These are phyloP conservation scores for Candida albicans DNA, from an alignment of 1,139 yeast species.

Conservation along the genomic window DNA sequence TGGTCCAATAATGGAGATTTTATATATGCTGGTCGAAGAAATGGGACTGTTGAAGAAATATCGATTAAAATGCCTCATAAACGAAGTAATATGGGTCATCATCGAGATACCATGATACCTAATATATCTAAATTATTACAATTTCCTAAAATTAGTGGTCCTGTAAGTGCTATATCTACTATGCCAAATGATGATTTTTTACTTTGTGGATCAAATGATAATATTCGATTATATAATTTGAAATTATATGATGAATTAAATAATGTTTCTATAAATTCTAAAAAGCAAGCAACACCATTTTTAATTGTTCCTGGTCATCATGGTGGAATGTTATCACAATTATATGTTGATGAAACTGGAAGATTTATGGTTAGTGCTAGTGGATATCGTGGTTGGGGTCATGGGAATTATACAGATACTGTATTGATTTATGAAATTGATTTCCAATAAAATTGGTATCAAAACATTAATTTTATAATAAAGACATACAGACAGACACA, in stretches of 20 bases:
- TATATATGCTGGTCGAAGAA: slow-evolving; percentile 84
- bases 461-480: background rate
- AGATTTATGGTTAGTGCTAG: slow-evolving; percentile 87
- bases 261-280: slow-evolving; percentile 21
- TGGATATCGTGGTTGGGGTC: slow-evolving; percentile 94
- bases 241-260: slow-evolving; percentile 47
- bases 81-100: slow-evolving; percentile 18
- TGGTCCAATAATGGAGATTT: slow-evolving; percentile 87
- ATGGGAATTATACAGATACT: slow-evolving; percentile 74
- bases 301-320: slow-evolving; percentile 65
- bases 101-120: slow-evolving; percentile 31
- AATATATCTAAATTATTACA: slow-evolving; percentile 59
- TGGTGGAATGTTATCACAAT: slow-evolving; percentile 56
- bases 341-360: slow-evolving; percentile 82
- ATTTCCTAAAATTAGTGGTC: slow-evolving; percentile 89
- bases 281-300: slow-evolving; percentile 53
- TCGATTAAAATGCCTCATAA: slow-evolving; percentile 63
- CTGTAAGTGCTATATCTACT: slow-evolving; percentile 78
- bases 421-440: slow-evolving; percentile 78
- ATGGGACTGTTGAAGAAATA: slow-evolving; percentile 83
- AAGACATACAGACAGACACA: background rate
- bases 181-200: slow-evolving; percentile 81
- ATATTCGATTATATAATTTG: slow-evolving; percentile 81
- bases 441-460: slow-evolving; percentile 21
- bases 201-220: slow-evolving; percentile 87